Conservation (phyloP, 805 yeast genomes). For the Saturnispora bothae region DNA sequence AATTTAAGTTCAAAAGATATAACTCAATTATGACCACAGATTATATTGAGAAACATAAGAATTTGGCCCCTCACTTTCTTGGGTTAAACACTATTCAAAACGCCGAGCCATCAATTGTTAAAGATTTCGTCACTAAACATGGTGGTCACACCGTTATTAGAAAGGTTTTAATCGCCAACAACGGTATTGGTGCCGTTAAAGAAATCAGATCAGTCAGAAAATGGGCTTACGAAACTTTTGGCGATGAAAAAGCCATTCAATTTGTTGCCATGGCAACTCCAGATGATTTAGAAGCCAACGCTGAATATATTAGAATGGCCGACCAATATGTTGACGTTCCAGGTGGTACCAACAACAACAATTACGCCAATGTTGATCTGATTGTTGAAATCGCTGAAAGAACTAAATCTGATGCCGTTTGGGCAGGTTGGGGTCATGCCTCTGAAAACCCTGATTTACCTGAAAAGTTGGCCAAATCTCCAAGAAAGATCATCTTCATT, state of each 20-base stretch:
- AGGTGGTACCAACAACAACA: constrained; percentile 98
- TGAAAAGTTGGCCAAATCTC: constrained; percentile 87
- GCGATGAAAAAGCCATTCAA: constrained; percentile 85
- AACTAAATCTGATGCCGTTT: constrained; percentile 92
- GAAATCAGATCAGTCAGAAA: constrained; percentile 95
- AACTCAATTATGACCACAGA: constrained; percentile 5
- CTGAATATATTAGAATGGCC: constrained; percentile 98
- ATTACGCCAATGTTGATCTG: constrained; percentile 94
- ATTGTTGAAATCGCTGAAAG: constrained; percentile 97
- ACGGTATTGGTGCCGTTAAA: constrained; percentile 98
- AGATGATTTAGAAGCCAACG: constrained; percentile 94
- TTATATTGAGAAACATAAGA: constrained; percentile 17
- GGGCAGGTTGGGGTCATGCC: constrained; percentile 99
- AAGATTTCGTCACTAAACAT: constrained; percentile 73
- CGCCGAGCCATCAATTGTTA: constrained; percentile 71
- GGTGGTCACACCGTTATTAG: constrained; percentile 94
- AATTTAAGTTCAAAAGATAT: too few relatives aligned
- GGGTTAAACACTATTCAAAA: constrained; percentile 71
- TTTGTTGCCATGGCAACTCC: constrained; percentile 99
- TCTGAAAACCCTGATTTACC: constrained; percentile 97
- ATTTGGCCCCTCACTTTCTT: constrained; percentile 61
- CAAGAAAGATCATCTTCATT: constrained; percentile 81
- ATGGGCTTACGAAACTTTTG: constrained; percentile 99
- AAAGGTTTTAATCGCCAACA: constrained; percentile 86
- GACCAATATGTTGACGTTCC: constrained; percentile 98